Evolutionary conservation across 352 stramenopile genomes (phyloP).

Genomic region (Globisporangium alternatum): DNA sequence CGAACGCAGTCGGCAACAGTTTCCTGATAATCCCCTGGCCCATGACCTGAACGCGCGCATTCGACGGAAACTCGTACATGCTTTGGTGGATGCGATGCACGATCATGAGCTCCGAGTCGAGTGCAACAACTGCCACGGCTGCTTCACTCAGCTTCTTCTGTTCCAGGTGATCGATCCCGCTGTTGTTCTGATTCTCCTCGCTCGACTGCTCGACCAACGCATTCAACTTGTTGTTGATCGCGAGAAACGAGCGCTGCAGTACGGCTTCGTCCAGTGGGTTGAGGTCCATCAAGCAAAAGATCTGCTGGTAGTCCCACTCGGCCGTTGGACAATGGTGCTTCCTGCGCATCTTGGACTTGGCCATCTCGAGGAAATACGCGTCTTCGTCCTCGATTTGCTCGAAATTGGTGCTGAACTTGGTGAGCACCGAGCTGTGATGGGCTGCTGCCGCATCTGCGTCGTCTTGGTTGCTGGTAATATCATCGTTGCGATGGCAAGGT

Average conservation of each 20-base stretch:
- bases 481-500: conserved; percentile 19
- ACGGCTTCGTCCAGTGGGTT: conserved; percentile 65
- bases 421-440: conserved; percentile 16
- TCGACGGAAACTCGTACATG: conserved; percentile 61
- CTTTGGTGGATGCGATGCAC: conserved; percentile 59
- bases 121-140: conserved; percentile 42
- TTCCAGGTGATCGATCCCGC: conserved; percentile 9
- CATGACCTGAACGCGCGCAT: conserved; percentile 59
- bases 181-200: conserved; percentile 14
- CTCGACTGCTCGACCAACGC: conserved; percentile 17
- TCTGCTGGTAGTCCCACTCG: conserved; percentile 44
- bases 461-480: conserved; percentile 3
- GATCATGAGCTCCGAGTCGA: conserved; percentile 49
- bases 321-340: conserved; percentile 51
- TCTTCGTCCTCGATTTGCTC: conserved; percentile 53
- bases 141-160: conserved; percentile 4
- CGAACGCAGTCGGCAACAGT: conserved; percentile 60
- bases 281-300: conserved; percentile 49
- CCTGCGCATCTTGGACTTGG: conserved; percentile 48
- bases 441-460: not conserved
- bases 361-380: conserved; percentile 51
- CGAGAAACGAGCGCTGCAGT: conserved; percentile 51
- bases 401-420: conserved; percentile 37
- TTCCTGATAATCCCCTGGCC: conserved; percentile 48
- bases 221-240: conserved; percentile 57